Conservation (phyloP, 305 asterid species). For the Lippia alba region DNA sequence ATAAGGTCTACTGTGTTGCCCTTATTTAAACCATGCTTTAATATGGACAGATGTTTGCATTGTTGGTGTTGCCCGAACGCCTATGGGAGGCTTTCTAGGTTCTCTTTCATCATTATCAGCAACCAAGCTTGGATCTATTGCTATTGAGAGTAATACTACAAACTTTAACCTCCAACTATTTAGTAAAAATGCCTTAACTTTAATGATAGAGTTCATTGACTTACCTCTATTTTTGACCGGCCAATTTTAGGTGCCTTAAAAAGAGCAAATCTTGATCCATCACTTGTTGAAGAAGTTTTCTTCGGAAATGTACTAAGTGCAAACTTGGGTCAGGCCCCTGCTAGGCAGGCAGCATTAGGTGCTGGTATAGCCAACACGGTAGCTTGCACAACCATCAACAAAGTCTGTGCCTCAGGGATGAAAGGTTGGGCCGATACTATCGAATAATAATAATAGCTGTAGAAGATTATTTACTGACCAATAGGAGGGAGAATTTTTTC, state of each 20-base stretch:
- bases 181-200: background rate
- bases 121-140: conserved; percentile 80
- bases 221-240: conserved; percentile 14
- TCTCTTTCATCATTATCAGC: conserved; percentile 76
- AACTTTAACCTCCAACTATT: conserved; percentile 4
- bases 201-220: background rate
- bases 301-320: conserved; percentile 86
- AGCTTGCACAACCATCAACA: conserved; percentile 73
- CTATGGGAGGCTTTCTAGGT: conserved; percentile 81
- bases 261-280: conserved; percentile 70
- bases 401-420: conserved; percentile 88
- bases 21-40: conserved; percentile 18
- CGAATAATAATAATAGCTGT: background rate
- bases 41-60: conserved; percentile 69
- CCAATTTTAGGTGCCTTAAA: conserved; percentile 65
- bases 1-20: conserved; percentile 1
- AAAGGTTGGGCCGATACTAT: conserved; percentile 52
- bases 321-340: conserved; percentile 87
- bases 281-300: conserved; percentile 74
- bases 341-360: conserved; percentile 82
- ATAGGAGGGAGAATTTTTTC: background rate
- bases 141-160: conserved; percentile 58
- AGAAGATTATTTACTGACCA: background rate
- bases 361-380: conserved; percentile 75
- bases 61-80: conserved; percentile 80